Conservation (phyloP, 495 filamentous ascomycete genomes). For the Penicillium bialowiezense region DNA sequence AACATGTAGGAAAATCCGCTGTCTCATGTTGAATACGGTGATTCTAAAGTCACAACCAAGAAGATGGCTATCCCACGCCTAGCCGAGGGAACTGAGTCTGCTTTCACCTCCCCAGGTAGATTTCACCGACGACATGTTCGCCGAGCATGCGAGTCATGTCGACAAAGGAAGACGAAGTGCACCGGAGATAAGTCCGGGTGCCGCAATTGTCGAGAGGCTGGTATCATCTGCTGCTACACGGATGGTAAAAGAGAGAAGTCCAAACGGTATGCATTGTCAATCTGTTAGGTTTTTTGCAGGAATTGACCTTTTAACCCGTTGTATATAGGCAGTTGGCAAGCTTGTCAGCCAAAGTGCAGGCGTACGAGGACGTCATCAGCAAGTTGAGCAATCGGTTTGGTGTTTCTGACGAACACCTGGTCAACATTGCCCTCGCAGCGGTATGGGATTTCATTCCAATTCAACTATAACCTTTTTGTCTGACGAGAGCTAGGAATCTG, state of each 20-base stretch:
- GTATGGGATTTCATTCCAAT: conserved; percentile 20
- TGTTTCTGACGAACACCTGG: conserved; percentile 38
- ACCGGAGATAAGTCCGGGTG: conserved; percentile 54
- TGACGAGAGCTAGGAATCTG: conserved; percentile 25
- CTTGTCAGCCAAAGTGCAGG: conserved; percentile 46
- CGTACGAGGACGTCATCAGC: conserved; percentile 45
- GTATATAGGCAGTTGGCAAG: conserved; percentile 43
- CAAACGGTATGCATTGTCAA: conserved; percentile 40
- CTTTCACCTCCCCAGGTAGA: conserved; percentile 34
- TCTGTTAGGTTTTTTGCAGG: neutral
- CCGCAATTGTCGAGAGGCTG: conserved; percentile 51
- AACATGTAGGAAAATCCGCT: conserved; percentile 22
- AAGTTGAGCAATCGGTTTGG: conserved; percentile 37
- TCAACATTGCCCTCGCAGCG: conserved; percentile 32
- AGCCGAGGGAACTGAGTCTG: conserved; percentile 38
- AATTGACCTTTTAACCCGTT: neutral
- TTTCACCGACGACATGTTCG: conserved; percentile 44
- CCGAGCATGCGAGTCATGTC: conserved; percentile 48
- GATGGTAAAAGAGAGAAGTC: conserved; percentile 57
- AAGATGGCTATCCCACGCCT: conserved; percentile 45
- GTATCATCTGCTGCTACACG: conserved; percentile 51
- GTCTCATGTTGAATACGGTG: conserved; percentile 15
- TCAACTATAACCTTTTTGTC: conserved; percentile 2
- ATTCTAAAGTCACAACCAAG: conserved; percentile 20
- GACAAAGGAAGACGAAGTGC: conserved; percentile 57